Evolutionary conservation across 306 rosid genomes (phyloP), one percentile per base, ranked within the genome.

Genomic region (Chamaecrista fasciculata): DNA sequence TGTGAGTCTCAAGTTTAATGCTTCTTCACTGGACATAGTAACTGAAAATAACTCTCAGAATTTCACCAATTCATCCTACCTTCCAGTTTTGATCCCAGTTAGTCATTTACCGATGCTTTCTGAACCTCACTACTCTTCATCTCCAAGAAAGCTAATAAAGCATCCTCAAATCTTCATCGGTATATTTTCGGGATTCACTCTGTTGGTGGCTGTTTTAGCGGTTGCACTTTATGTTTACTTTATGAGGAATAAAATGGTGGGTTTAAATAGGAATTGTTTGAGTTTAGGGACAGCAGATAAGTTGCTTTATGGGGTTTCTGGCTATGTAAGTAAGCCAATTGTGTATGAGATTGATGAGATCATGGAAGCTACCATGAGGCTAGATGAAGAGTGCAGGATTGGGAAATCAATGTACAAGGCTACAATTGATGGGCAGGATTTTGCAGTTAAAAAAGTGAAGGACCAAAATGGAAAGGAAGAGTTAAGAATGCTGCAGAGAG

Each of bases 21-120:
- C 79, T 21, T 82, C 86, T 2, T 5, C 25, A 6, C 44, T 4
- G 1, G 77, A 75, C 66, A 84, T 87, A 50, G 49, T 61, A 19
- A 40, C 29, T 5, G 77, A 69, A 72, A 90, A 90, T 60, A 67
- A 67, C 24, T 57, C 62, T 28, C 23, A 18, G 14, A 66, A 82
- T 66, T 76, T 73, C 64, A 62, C 23, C 21, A 11, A 51, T 26
- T 74, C 79, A 25, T 78, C 71, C 11, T 71, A 78, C 50, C 76
- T 24, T 70, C 89, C 86, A 0, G 73, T 87, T 61, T 55, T 86
- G 23, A 79, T 91, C 57, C 92, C 92, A 0, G 83, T 86, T 52
- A 53, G 78, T 34, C 21, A 24, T 2, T 61, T 87, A 58, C 97
- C 90, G 21, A 55, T 48, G 33, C 69, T 90, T 44, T 62, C 82